Percentiles rank a stretch among this genome's conserved stretches.
Evolutionary conservation across 768 basidiomycete species (phyloP).

Genomic region (Kwoniella sp.): DNA sequence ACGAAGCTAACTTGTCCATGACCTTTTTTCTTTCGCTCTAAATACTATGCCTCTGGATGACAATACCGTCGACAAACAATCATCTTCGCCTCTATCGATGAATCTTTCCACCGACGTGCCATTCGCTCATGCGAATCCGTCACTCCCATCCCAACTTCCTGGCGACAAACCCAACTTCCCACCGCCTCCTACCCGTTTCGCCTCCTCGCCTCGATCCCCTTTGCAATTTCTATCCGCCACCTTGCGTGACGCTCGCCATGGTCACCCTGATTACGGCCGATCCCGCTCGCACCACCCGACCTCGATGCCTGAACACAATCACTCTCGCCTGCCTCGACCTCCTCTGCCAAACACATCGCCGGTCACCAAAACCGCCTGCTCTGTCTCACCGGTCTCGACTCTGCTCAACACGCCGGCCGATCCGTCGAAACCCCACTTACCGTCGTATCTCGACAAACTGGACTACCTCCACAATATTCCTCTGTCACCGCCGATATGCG

Average conservation of each 20-base stretch:
- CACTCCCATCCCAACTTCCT: background rate
- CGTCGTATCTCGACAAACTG: slow-evolving; percentile 26
- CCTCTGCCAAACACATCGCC: slow-evolving; percentile 5
- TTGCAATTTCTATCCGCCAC: slow-evolving; percentile 23
- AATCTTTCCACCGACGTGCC: too few species aligned
- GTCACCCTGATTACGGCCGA: too few species aligned
- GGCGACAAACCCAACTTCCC: slow-evolving; percentile 8
- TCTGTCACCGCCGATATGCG: slow-evolving; percentile 33
- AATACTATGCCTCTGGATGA: too few species aligned
- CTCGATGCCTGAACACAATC: slow-evolving; percentile 10
- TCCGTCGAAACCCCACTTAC: slow-evolving; percentile 18
- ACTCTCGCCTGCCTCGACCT: slow-evolving; percentile 4
- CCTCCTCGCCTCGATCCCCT: slow-evolving; percentile 36
- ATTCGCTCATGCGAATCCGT: too few species aligned
- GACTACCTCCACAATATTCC: slow-evolving; percentile 27
- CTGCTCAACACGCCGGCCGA: background rate
- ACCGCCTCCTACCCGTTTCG: slow-evolving; percentile 18
- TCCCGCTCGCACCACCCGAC: too few species aligned
- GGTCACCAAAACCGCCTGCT: slow-evolving; percentile 20
- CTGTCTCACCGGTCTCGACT: background rate
- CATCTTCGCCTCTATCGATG: too few species aligned
- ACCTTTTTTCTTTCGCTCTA: too few species aligned
- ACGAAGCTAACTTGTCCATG: too few species aligned
- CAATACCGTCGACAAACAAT: too few species aligned
- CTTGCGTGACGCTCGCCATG: too few species aligned